phyloP scores from a whole-genome alignment of 306 rosid species.

The Hippophae rhamnoides region DNA sequence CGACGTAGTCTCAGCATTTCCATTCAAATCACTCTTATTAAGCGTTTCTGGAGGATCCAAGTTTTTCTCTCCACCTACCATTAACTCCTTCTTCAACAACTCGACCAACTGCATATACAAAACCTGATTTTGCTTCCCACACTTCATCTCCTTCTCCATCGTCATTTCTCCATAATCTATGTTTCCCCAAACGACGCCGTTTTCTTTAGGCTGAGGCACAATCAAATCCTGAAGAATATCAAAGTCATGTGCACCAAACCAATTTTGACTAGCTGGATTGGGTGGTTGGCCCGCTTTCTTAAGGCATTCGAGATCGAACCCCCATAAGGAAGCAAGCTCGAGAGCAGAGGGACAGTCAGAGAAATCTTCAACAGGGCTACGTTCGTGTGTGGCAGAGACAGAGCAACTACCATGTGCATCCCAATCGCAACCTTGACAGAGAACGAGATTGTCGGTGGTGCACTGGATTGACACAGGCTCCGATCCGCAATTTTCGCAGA shows the following conservation, averaged over 20 bases:
- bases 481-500: conserved; percentile 55
- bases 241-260: conserved; percentile 15
- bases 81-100: conserved; percentile 37
- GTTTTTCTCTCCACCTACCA: conserved; percentile 18
- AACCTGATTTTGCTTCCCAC: conserved; percentile 44
- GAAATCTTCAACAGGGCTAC: conserved; percentile 37
- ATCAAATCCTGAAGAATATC: conserved; percentile 31
- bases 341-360: conserved; percentile 50
- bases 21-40: conserved; percentile 16
- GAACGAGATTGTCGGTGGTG: conserved; percentile 49
- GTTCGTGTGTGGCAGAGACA: conserved; percentile 36
- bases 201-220: conserved; percentile 29
- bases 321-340: conserved; percentile 48
- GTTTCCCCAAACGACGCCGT: conserved; percentile 7
- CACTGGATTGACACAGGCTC: conserved; percentile 49
- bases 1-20: conserved; percentile 14
- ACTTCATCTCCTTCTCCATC: conserved; percentile 22
- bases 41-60: conserved; percentile 15
- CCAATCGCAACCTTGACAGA: conserved; percentile 57
- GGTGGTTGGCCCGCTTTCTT: conserved; percentile 12
- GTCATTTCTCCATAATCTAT: background rate
- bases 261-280: conserved; percentile 10
- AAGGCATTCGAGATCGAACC: conserved; percentile 29
- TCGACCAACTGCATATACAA: conserved; percentile 49
- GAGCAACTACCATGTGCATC: conserved; percentile 46